Evolutionary conservation across 1,284 basidiomycete species (phyloP).

Genomic region (Prillingera fragicola): DNA sequence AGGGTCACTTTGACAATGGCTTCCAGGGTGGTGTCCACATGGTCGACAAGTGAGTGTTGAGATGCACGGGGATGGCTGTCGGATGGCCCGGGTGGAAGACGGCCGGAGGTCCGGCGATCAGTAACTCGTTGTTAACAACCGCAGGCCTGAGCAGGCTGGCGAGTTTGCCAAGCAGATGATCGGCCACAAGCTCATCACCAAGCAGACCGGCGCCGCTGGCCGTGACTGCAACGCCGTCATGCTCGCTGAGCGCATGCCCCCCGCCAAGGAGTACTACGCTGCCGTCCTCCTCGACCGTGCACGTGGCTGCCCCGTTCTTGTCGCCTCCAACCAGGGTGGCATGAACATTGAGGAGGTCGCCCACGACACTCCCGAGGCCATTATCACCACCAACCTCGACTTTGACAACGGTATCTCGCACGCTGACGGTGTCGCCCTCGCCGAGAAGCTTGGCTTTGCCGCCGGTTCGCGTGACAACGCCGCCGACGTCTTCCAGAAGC

Average conservation of each 20-base stretch:
- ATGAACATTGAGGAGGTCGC: slow-evolving; percentile 99
- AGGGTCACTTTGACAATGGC: slow-evolving; percentile 95
- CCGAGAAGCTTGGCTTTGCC: slow-evolving; percentile 84
- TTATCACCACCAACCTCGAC: slow-evolving; percentile 92
- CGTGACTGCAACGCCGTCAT: slow-evolving; percentile 97
- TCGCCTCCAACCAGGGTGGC: slow-evolving; percentile 87
- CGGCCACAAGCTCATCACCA: slow-evolving; percentile 92
- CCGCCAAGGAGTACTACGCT: slow-evolving; percentile 96
- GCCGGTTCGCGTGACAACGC: slow-evolving; percentile 70
- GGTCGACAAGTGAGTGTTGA: slow-evolving; percentile 68
- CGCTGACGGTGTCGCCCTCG: slow-evolving; percentile 68
- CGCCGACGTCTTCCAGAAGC: slow-evolving; percentile 86
- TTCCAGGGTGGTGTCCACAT: slow-evolving; percentile 97
- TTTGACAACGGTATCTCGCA: slow-evolving; percentile 77
- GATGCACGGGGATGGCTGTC: no score
- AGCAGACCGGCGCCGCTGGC: slow-evolving; percentile 92
- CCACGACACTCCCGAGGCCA: slow-evolving; percentile 89
- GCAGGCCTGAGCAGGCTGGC: slow-evolving; percentile 79
- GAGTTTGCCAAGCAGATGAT: slow-evolving; percentile 91
- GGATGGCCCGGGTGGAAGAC: no score
- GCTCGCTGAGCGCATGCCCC: slow-evolving; percentile 91
- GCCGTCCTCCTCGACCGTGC: slow-evolving; percentile 95
- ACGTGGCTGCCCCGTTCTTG: slow-evolving; percentile 82
- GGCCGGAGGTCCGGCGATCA: no score
- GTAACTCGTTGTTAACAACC: slow-evolving; percentile 14